These are phyloP conservation scores for Acacia pycnantha DNA, from an alignment of 331 rosid species.

Conservation along the genomic window DNA sequence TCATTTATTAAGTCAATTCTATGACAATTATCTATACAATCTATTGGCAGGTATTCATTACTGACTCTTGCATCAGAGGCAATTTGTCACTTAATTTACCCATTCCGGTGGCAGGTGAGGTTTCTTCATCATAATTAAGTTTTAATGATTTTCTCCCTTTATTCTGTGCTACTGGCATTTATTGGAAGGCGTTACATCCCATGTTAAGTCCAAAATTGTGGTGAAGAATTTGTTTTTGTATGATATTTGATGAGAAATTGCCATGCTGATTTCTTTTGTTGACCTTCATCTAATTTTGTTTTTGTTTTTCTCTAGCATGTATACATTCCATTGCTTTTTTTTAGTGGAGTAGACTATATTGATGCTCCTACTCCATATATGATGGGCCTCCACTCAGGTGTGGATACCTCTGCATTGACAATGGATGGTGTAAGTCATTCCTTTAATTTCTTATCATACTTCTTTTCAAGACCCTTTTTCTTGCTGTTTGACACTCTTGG, in stretches of 20 bases:
- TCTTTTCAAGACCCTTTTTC: slow-evolving; percentile 4
- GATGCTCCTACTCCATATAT: slow-evolving; percentile 99
- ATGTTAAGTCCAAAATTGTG: slow-evolving; percentile 6
- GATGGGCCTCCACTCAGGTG: slow-evolving; percentile 99
- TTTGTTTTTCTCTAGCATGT: slow-evolving; percentile 87
- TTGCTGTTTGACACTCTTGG: slow-evolving; percentile 10
- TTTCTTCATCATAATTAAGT: slow-evolving; percentile 20
- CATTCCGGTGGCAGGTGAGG: slow-evolving; percentile 97
- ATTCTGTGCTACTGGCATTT: slow-evolving; percentile 22
- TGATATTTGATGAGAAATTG: slow-evolving; percentile 23
- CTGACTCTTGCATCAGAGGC: slow-evolving; percentile 95
- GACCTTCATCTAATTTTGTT: slow-evolving; percentile 46
- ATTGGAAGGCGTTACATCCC: slow-evolving; percentile 12
- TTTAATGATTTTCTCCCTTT: slow-evolving; percentile 15
- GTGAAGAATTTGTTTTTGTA: slow-evolving; percentile 5
- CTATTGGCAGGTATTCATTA: slow-evolving; percentile 82
- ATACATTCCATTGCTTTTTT: slow-evolving; percentile 98
- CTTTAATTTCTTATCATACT: slow-evolving; percentile 22
- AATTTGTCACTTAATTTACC: slow-evolving; percentile 90
- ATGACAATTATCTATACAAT: slow-evolving; percentile 26
- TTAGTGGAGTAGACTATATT: slow-evolving; percentile 99
- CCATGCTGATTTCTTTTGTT: slow-evolving; percentile 25
- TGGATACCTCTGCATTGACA: slow-evolving; percentile 73
- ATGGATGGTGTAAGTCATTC: slow-evolving; percentile 92
- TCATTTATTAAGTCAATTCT: slow-evolving; percentile 27